Evolutionary conservation across 2,329 filamentous ascomycete genomes (phyloP), one percentile per base, ranked within the genome.

Genomic region (Fusarium redolens): DNA sequence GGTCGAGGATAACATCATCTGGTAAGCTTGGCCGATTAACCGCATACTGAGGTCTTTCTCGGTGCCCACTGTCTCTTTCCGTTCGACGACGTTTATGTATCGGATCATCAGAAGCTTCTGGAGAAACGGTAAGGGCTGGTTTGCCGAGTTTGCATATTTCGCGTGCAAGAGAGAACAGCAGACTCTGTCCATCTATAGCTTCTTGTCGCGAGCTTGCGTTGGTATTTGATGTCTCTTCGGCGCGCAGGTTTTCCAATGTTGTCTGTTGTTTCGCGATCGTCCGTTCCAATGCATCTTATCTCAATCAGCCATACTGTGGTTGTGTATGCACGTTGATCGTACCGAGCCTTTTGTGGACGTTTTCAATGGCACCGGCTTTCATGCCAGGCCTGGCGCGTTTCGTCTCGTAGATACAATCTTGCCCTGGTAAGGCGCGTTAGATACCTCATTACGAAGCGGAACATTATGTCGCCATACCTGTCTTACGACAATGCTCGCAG

Each of bases 331-430:
- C 10, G 22, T 5, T n/a, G 9, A 14, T 18, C 28, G 52, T 58
- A 65, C 43, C 78, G 28, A 83, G 71, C 65, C 82, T 74, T 59
- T 77, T 71, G 55, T 81, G 81, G 28, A 83, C 64, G 38, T 75
- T 79, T 40, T 83, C 81, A 30, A 84, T 76, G 3, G 80, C 82
- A 2, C 82, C 82, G 14, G 75, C 70, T 65, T 82, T 83, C 61
- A 84, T 77, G 5, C 82, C 81, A 7, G 82, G 82, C 61, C 81
- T 83, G 5, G 72, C 74, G 37, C 77, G 76, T 64, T 79, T 81
- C 4, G 72, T 51, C 33, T 69, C 64, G 18, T 68, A 68, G 4
- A 69, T 41, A 7, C 67, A 69, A 15, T 68, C 64, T 43, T 28
- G 43, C 6, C 18, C 31, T 56, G 12, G 12, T 4, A 38, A 7